Conservation (phyloP, 176 grass and related monocot species). For the Carex scoparia region DNA sequence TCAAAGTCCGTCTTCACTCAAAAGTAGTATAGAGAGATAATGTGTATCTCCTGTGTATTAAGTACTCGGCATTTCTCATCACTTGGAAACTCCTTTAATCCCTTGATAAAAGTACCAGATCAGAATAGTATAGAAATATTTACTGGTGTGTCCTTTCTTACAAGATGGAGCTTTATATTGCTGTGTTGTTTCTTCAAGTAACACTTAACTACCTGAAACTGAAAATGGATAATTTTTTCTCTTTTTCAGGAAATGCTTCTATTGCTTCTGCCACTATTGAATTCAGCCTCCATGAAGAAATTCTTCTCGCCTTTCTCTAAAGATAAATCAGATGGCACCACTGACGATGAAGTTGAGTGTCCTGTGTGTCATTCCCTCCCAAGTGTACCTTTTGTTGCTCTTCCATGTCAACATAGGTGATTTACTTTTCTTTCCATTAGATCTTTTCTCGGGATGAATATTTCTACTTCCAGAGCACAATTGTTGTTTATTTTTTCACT, state of each 20-base stretch:
- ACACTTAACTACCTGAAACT: neutral
- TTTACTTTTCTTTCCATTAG: neutral
- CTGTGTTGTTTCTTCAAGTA: neutral
- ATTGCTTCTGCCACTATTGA: constrained; percentile 92
- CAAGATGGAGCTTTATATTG: neutral
- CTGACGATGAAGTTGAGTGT: constrained; percentile 66
- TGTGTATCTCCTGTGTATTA: neutral
- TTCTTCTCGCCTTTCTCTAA: constrained; percentile 91
- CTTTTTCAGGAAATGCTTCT: constrained; percentile 95
- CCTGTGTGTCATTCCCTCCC: constrained; percentile 67
- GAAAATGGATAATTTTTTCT: neutral
- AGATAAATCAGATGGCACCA: constrained; percentile 60
- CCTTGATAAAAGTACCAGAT: neutral
- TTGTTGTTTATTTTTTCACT: constrained; percentile 13
- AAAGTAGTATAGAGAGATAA: neutral
- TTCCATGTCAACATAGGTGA: constrained; percentile 94
- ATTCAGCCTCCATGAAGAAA: constrained; percentile 82
- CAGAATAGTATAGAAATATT: neutral
- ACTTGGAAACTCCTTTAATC: neutral
- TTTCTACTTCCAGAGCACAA: neutral
- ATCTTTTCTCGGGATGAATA: neutral
- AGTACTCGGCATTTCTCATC: neutral
- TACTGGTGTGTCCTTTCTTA: neutral
- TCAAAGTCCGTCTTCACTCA: neutral
- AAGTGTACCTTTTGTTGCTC: constrained; percentile 74